phyloP scores from a whole-genome alignment of 371 early-diverging fungal genomes.

The Mortierella sp. region DNA sequence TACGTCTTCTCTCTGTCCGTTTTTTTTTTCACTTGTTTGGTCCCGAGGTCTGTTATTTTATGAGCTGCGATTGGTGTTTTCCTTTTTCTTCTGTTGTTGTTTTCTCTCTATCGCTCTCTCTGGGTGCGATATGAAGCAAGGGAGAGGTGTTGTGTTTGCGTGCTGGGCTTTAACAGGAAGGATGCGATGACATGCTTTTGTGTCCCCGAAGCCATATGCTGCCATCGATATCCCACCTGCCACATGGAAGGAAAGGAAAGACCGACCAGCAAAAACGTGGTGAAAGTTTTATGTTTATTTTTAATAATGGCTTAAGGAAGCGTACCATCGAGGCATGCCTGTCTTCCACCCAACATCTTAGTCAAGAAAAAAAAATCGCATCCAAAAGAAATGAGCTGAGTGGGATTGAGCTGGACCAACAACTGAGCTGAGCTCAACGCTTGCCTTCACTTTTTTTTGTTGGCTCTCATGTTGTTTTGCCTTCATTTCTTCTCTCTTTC shows the following conservation, averaged over 20 bases:
- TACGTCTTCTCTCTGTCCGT: constrained; percentile 1
- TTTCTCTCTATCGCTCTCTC: background rate
- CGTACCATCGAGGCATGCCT: background rate
- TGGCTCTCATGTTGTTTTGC: constrained; percentile 7
- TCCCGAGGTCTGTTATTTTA: constrained; percentile 11
- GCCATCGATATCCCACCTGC: background rate
- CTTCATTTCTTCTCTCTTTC: constrained; percentile 3
- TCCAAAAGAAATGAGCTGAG: constrained; percentile 11
- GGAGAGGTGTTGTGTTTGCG: constrained; percentile 7
- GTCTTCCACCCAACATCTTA: constrained; percentile 4
- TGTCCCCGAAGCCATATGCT: constrained; percentile 16
- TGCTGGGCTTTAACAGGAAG: constrained; percentile 5
- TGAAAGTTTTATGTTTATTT: constrained; percentile 12
- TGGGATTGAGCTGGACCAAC: background rate
- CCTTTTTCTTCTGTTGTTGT: background rate
- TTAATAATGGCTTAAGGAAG: constrained; percentile 9
- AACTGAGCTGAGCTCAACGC: constrained; percentile 12
- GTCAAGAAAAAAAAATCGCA: background rate
- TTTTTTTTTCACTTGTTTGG: constrained; percentile 13
- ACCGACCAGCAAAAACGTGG: constrained; percentile 12
- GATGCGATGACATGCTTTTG: constrained; percentile 14
- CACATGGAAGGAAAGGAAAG: constrained; percentile 12
- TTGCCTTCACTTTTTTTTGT: background rate
- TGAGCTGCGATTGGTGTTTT: constrained; percentile 9
- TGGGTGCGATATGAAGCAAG: background rate